Conservation (phyloP, 768 basidiomycete species). For the Pleurotus sapidus region DNA sequence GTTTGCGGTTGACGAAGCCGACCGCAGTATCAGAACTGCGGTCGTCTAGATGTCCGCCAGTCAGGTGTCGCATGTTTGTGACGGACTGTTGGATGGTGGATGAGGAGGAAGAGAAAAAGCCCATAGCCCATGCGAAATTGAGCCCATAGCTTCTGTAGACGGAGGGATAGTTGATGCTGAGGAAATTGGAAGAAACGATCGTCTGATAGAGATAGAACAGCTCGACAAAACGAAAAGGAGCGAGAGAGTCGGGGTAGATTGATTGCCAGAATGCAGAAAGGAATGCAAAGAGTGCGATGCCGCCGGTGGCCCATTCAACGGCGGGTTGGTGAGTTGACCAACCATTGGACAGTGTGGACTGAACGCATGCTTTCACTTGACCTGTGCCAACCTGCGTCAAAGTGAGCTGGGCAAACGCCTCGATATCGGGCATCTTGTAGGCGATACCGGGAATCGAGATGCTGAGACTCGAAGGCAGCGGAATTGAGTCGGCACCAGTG, state of each 20-base stretch:
- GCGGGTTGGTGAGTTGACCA: conserved; percentile 73
- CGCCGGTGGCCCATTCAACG: conserved; percentile 78
- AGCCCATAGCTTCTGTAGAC: conserved; percentile 77
- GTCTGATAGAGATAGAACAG: conserved; percentile 81
- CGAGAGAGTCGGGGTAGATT: conserved; percentile 45
- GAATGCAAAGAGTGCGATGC: conserved; percentile 57
- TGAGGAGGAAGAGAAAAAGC: conserved; percentile 56
- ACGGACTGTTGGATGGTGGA: conserved; percentile 75
- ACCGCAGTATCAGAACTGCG: conserved; percentile 58
- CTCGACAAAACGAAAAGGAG: conserved; percentile 79
- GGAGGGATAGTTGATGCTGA: conserved; percentile 85
- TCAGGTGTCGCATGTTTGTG: conserved; percentile 76
- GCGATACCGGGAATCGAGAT: conserved; percentile 77
- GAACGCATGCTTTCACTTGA: conserved; percentile 81
- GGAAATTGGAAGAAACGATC: conserved; percentile 74
- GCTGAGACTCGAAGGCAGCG: conserved; percentile 57
- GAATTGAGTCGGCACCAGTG: conserved; percentile 72
- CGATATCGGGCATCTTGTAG: conserved; percentile 86
- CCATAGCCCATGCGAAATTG: conserved; percentile 90
- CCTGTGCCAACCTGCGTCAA: conserved; percentile 69
- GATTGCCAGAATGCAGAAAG: conserved; percentile 67
- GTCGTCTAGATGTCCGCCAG: conserved; percentile 73
- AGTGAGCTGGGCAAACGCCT: conserved; percentile 82
- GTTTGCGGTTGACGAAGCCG: conserved; percentile 74
- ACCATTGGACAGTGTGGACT: conserved; percentile 90